Conservation (phyloP, 305 asterid species). For the Solanum hybrid region DNA sequence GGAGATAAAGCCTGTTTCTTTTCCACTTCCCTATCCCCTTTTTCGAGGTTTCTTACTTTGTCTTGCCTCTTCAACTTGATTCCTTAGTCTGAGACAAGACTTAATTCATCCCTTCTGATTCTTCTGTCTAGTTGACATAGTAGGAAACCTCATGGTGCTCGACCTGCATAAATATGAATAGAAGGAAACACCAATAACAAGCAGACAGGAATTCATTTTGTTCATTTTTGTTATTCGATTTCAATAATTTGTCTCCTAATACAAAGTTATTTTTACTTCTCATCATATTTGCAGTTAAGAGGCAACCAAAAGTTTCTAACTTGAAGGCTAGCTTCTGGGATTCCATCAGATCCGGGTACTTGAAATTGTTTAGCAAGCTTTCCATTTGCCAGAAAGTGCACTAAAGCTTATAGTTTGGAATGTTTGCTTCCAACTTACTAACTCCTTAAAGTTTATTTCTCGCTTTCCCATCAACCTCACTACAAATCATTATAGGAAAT, state of each 20-base stretch:
- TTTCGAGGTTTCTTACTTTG: background rate
- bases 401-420: background rate
- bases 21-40: background rate
- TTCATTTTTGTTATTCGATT: background rate
- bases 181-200: background rate
- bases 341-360: conserved; percentile 90
- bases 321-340: conserved; percentile 83
- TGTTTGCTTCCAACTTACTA: background rate
- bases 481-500: background rate
- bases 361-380: background rate
- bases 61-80: background rate
- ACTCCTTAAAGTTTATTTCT: background rate
- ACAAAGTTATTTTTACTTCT: background rate
- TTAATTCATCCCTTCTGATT: background rate
- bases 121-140: background rate
- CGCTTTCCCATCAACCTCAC: background rate
- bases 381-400: background rate
- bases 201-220: background rate
- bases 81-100: background rate
- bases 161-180: background rate
- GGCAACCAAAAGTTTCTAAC: conserved; percentile 42
- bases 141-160: background rate
- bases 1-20: background rate
- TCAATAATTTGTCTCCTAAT: background rate
- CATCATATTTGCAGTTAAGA: conserved; percentile 40